Conservation (phyloP, 2,329 filamentous ascomycete species). For the Fusarium miscanthi region DNA sequence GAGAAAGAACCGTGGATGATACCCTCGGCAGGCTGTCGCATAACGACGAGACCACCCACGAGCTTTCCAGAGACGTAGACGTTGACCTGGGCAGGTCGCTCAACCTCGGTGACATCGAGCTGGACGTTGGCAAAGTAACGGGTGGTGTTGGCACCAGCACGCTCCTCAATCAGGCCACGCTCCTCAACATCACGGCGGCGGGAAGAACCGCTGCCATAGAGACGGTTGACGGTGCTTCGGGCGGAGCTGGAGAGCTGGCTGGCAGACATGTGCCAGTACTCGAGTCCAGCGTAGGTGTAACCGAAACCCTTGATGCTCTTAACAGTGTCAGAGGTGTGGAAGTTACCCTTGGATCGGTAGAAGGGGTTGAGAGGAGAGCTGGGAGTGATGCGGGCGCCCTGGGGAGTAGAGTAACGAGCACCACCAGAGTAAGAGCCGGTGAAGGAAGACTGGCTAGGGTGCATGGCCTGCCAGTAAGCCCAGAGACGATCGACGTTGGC, state of each 20-base stretch:
- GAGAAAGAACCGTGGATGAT: slow-evolving; percentile 51
- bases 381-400: slow-evolving; percentile 55
- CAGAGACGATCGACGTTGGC: slow-evolving; percentile 73
- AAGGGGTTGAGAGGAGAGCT: slow-evolving; percentile 63
- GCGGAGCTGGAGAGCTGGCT: slow-evolving; percentile 48
- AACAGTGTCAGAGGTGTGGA: slow-evolving; percentile 57
- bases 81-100: slow-evolving; percentile 51
- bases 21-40: slow-evolving; percentile 51
- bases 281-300: slow-evolving; percentile 55
- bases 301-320: slow-evolving; percentile 50
- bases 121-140: slow-evolving; percentile 52
- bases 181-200: slow-evolving; percentile 31
- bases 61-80: slow-evolving; percentile 49
- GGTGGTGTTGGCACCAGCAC: slow-evolving; percentile 34
- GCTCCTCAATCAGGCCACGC: slow-evolving; percentile 27
- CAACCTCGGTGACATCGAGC: slow-evolving; percentile 51
- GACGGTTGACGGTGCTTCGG: slow-evolving; percentile 48
- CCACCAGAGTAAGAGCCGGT: slow-evolving; percentile 48
- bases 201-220: slow-evolving; percentile 42
- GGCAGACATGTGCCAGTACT: slow-evolving; percentile 49
- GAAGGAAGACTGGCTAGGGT: slow-evolving; percentile 52
- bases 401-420: slow-evolving; percentile 55
- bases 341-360: slow-evolving; percentile 51
- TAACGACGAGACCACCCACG: slow-evolving; percentile 51
- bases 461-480: slow-evolving; percentile 63